Evolutionary conservation across 148 eudicot species (phyloP), one percentile per base, ranked within the genome.

Genomic region (Rhododendron kiyosumense): DNA sequence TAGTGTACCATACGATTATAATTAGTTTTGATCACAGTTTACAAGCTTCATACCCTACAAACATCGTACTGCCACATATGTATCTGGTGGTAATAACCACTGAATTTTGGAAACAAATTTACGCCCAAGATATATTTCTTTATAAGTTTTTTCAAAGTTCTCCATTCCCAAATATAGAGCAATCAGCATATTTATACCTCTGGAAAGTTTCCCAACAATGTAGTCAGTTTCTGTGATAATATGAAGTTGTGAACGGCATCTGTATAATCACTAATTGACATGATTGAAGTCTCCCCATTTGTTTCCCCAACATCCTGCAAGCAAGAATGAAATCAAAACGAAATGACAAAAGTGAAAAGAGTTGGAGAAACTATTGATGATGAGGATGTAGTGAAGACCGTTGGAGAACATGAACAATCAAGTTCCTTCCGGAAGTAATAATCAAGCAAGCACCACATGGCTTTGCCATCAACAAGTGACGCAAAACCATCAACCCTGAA

Each of bases 381-480:
- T 59, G 65, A 87, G 6, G 6, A 49, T 59, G 45, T n/a, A 30
- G 57, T 51, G 32, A 86, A 28, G 74, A 93, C 97, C 97, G 89
- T 88, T 76, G 49, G 75, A 79, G 91, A 92, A 88, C 94, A 91
- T 83, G 93, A 82, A 86, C 95, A 94, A 85, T 86, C 87, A 67
- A 94, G 95, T 79, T 95, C 98, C 86, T 92, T 94, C 83, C 93
- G 90, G 83, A 96, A 96, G 86, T 96, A 96, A 91, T 90, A 95
- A 84, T 96, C 99, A 79, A 96, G 90, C 92, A 96, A 90, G 89
- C 99, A 96, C 99, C 99, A 96, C 96, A 96, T 95, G 85, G 97
- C 97, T 90, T 91, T 94, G 83, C 99, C 99, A 90, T 96, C 99
- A 86, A 94, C 90, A 82, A 95, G 78, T 30, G 97, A 92, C 78